Conservation (phyloP, 352 stramenopile genomes). For the Pythium dissimile region DNA sequence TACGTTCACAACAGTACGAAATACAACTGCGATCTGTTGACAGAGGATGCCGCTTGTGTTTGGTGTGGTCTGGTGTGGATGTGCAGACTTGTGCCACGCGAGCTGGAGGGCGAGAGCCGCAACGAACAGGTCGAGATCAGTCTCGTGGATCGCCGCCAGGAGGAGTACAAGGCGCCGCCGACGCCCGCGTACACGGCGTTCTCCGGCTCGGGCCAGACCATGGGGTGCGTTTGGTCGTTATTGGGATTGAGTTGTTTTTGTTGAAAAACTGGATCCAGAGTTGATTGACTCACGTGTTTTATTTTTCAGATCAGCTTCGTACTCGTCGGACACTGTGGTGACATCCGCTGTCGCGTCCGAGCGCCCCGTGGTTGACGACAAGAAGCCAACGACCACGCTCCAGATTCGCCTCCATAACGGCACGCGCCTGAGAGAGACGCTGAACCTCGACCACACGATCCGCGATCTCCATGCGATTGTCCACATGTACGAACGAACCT, state of each 20-base stretch:
- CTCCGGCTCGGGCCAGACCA: slow-evolving; percentile 70
- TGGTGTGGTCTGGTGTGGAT: background rate
- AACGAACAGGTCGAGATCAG: slow-evolving; percentile 74
- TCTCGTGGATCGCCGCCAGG: slow-evolving; percentile 82
- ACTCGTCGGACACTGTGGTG: slow-evolving; percentile 46
- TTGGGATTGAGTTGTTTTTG: background rate
- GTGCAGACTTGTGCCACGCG: slow-evolving; percentile 57
- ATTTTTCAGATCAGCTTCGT: slow-evolving; percentile 31
- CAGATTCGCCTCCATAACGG: slow-evolving; percentile 88
- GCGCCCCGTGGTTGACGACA: slow-evolving; percentile 78
- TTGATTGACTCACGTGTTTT: background rate
- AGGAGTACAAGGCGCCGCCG: slow-evolving; percentile 72
- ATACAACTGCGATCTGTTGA: too few relatives aligned
- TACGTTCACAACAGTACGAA: background rate
- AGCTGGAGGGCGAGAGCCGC: slow-evolving; percentile 70
- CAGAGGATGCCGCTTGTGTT: too few relatives aligned
- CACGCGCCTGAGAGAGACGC: slow-evolving; percentile 68
- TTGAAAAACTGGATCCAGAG: background rate
- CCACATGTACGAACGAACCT: slow-evolving; percentile 55
- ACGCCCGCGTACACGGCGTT: slow-evolving; percentile 85
- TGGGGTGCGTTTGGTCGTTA: slow-evolving; percentile 22
- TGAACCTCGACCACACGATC: slow-evolving; percentile 89
- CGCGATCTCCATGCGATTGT: slow-evolving; percentile 87
- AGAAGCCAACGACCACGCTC: slow-evolving; percentile 83
- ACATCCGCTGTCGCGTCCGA: slow-evolving; percentile 29